Conservation (phyloP, 176 grass and related monocot species). For the Carex cristatella region DNA sequence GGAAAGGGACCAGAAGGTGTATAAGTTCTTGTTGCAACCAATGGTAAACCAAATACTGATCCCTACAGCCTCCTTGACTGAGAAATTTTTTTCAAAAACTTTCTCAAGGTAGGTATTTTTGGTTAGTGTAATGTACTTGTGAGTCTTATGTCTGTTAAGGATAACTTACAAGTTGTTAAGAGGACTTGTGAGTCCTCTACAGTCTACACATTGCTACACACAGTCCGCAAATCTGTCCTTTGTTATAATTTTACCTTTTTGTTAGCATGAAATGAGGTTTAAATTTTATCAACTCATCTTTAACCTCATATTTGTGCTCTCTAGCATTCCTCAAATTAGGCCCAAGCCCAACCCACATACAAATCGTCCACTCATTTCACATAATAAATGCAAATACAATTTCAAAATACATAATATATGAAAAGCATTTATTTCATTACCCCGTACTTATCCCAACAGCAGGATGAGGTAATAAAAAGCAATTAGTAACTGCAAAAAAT, state of each 20-base stretch:
- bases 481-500: not conserved
- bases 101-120: slow-evolving; percentile 44
- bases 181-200: too few species aligned
- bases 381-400: not conserved
- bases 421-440: not conserved
- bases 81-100: slow-evolving; percentile 57
- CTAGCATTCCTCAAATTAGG: not conserved
- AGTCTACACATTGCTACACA: too few species aligned
- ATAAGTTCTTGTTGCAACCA: slow-evolving; percentile 40
- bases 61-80: slow-evolving; percentile 36
- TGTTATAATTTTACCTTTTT: too few species aligned
- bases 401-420: not conserved
- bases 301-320: too few species aligned
- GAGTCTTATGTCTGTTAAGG: too few species aligned
- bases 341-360: not conserved
- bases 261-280: too few species aligned
- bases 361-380: not conserved
- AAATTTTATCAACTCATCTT: too few species aligned
- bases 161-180: too few species aligned
- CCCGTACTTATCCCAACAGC: not conserved
- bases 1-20: slow-evolving; percentile 47
- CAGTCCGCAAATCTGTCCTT: too few species aligned
- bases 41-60: slow-evolving; percentile 58
- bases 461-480: not conserved
- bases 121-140: too few species aligned